These are phyloP conservation scores for Magnusiomyces paraingens DNA, from an alignment of 1,139 yeast genomes.

Conservation along the genomic window DNA sequence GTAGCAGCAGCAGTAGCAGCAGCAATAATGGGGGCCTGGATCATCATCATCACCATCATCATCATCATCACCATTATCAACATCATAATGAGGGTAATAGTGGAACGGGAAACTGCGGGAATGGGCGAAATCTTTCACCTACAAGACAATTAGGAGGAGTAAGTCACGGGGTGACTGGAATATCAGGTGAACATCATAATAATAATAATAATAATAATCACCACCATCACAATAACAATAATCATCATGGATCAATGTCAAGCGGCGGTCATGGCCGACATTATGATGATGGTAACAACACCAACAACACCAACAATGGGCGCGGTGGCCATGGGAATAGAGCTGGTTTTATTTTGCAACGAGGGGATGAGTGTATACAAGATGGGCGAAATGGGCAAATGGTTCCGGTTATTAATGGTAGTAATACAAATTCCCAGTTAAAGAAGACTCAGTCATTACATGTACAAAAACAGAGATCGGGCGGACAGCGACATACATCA, in stretches of 20 bases:
- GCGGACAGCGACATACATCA: slow-evolving; percentile 5
- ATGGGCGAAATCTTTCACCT: too few relatives aligned
- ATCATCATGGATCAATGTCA: too few relatives aligned
- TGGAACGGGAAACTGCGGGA: background rate
- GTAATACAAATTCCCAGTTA: background rate
- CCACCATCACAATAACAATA: too few relatives aligned
- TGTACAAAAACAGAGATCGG: slow-evolving; percentile 3
- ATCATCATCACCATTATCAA: too few relatives aligned
- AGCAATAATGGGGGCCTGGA: background rate
- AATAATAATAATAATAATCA: too few relatives aligned
- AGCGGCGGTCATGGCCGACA: too few relatives aligned
- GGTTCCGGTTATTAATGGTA: background rate
- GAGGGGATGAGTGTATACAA: background rate
- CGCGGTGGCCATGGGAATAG: background rate
- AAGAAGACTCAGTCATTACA: slow-evolving; percentile 2
- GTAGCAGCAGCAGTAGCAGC: background rate
- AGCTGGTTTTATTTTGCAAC: background rate
- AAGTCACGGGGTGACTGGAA: too few relatives aligned
- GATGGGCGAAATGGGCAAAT: background rate
- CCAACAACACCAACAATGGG: background rate
- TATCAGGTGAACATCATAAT: too few relatives aligned
- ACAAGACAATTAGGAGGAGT: too few relatives aligned
- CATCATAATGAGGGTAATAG: background rate
- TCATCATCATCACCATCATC: too few relatives aligned
- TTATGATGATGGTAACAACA: too few relatives aligned